These are phyloP conservation scores for Auriscalpium vulgare DNA, from an alignment of 768 basidiomycete species.

Conservation along the genomic window DNA sequence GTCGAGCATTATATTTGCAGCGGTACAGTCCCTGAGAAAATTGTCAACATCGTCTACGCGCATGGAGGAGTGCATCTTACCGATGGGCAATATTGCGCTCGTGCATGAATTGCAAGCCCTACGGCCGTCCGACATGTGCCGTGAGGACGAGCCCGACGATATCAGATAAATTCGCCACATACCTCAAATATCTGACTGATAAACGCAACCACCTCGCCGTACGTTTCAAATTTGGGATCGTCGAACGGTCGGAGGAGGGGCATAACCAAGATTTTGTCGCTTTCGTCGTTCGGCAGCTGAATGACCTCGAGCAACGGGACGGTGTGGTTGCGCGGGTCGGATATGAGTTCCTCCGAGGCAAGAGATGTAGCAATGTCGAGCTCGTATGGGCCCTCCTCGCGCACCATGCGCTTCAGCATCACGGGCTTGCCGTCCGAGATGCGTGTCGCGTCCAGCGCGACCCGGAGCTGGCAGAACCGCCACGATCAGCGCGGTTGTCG, in stretches of 20 bases:
- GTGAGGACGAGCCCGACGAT: too few species aligned
- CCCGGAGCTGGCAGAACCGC: too few species aligned
- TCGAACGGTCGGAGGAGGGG: slow-evolving; percentile 15
- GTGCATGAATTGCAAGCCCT: too few species aligned
- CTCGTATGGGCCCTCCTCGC: slow-evolving; percentile 3
- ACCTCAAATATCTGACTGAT: slow-evolving; percentile 19
- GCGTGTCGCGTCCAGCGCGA: too few species aligned
- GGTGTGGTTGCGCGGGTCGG: slow-evolving; percentile 18
- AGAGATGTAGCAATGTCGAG: slow-evolving; percentile 1
- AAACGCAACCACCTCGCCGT: slow-evolving; percentile 20
- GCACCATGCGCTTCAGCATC: too few species aligned
- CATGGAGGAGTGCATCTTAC: too few species aligned
- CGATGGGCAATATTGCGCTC: too few species aligned
- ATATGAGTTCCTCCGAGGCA: neutral
- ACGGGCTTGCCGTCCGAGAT: too few species aligned
- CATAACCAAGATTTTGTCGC: slow-evolving; percentile 12
- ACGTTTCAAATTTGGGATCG: slow-evolving; percentile 17
- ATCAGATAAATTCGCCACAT: neutral
- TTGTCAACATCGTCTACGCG: too few species aligned
- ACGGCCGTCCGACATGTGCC: too few species aligned
- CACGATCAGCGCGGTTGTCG: neutral
- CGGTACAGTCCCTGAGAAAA: too few species aligned
- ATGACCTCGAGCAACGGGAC: slow-evolving; percentile 15
- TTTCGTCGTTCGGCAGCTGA: slow-evolving; percentile 2
- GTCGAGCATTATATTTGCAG: slow-evolving; percentile 7